These are phyloP conservation scores for Fusarium sp. DNA, from an alignment of 2,329 filamentous ascomycete genomes.

Conservation along the genomic window DNA sequence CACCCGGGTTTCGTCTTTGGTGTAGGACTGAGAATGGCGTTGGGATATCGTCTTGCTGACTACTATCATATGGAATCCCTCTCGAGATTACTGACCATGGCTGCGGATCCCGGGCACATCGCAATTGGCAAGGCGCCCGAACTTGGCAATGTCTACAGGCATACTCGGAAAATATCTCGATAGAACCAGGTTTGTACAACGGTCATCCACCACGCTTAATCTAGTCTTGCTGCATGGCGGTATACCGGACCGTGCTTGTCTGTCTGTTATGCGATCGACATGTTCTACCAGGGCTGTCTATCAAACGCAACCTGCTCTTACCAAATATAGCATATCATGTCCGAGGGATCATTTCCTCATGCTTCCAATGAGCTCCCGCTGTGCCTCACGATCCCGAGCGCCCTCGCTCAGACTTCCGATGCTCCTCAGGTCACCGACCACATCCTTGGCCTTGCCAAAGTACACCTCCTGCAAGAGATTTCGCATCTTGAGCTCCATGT, in stretches of 20 bases:
- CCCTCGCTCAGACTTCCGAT: constrained; percentile 85
- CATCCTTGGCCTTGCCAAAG: constrained; percentile 99
- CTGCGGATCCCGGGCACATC: not conserved
- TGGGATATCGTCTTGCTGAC: not conserved
- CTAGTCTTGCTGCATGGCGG: constrained; percentile 4
- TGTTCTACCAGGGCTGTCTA: constrained; percentile 18
- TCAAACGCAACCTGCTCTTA: constrained; percentile 18
- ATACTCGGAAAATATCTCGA: not conserved
- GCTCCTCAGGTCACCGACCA: constrained; percentile 94
- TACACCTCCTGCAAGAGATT: constrained; percentile 99
- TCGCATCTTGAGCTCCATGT: constrained; percentile 99
- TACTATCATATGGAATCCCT: not conserved
- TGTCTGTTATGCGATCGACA: not conserved
- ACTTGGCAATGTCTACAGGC: not conserved
- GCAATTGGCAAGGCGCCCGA: not conserved
- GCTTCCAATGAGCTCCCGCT: constrained; percentile 85
- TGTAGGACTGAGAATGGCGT: not conserved
- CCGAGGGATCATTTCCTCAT: constrained; percentile 54
- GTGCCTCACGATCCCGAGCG: constrained; percentile 83
- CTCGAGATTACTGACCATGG: not conserved
- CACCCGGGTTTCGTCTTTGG: not conserved
- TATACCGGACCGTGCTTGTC: not conserved
- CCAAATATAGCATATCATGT: constrained; percentile 8
- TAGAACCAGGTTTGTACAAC: not conserved
- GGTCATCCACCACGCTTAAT: constrained; percentile 4